Base-by-base conservation (phyloP, 116 monocot species). In the Thalassia testudinum region DNA sequence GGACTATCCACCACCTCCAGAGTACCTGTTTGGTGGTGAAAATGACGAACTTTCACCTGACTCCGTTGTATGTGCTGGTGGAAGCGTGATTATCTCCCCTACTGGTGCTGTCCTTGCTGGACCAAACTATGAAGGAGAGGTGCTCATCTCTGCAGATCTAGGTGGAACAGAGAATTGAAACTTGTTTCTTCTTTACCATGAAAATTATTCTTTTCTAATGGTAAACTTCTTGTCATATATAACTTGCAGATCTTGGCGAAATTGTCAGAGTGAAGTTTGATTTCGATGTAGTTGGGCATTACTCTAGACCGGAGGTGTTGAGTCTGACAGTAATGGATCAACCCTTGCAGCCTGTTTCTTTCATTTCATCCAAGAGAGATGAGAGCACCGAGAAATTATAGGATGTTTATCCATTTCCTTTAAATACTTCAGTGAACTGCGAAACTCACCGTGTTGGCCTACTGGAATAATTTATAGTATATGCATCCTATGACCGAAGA, bases 221-320 rank as follows among this genome's bases (percentile, higher is more conserved):
- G 12, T 30, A 20, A 1, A 37, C 50, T 17, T n/a, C 8, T 22
- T 54, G 21, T 3, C n/a, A 21, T 24, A 5, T 18, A 17, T 63
- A 28, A 42, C 43, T 0, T 62, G 71, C 78, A 95, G 95, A 97
- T 72, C 76, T 97, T 60, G 89, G 79, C 17, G 89, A 97, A 48
- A 97, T 97, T 52, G 78, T 77, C 6, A 65, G 74, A 59, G 95
- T 81, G 26, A 97, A 97, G 65, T 97, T 97, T 63, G 89, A 62
- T 54, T 97, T 97, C 24, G 95, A 97, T 57, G 95, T 97, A 49
- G 89, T 97, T 16, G 95, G 95, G 14, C 93, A 93, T 56, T 93
- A 93, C 47, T 70, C 93, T 1, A 74, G 93, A 71, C 87, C 93
- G 3, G 93, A 93, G 40, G 78, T 93, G 21, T 74, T 93, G 52